Evolutionary conservation across 2,329 filamentous ascomycete genomes (phyloP).

Genomic region (Neopestalotiopsis sp.): DNA sequence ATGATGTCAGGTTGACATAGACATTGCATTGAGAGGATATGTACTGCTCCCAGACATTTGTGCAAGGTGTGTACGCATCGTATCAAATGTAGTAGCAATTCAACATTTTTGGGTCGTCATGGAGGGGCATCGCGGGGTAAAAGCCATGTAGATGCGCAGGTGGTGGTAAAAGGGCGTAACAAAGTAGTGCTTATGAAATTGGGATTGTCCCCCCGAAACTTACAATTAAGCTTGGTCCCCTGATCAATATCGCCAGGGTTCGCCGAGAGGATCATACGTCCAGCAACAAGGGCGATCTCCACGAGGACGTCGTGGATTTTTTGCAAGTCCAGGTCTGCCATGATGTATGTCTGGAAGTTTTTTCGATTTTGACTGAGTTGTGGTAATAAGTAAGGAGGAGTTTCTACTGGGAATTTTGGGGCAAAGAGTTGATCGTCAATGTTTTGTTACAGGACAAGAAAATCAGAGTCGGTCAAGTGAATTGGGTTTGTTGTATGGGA

Average conservation of each 20-base stretch:
- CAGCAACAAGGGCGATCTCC: constrained; percentile 65
- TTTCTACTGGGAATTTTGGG: neutral
- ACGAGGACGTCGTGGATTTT: constrained; percentile 67
- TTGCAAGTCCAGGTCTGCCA: constrained; percentile 64
- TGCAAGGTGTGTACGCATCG: neutral
- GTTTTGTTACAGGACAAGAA: no score
- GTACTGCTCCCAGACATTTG: neutral
- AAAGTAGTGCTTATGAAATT: no score
- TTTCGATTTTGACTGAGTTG: neutral
- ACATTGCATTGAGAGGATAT: no score
- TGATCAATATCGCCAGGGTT: constrained; percentile 62
- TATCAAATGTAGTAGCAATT: neutral
- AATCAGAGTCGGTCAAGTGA: neutral
- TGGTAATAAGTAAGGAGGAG: neutral
- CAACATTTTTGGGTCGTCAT: constrained; percentile 9
- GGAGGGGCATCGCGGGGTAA: constrained; percentile 27
- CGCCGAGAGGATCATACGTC: constrained; percentile 65
- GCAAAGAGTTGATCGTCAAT: neutral
- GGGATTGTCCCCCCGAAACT: constrained; percentile 18
- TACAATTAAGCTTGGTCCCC: constrained; percentile 70
- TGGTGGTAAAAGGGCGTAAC: no score
- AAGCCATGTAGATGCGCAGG: neutral
- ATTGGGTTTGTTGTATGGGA: neutral
- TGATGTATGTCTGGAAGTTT: constrained; percentile 31
- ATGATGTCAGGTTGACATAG: no score